Evolutionary conservation across 768 basidiomycete species (phyloP).

Genomic region (Lactifluus subvellereus): DNA sequence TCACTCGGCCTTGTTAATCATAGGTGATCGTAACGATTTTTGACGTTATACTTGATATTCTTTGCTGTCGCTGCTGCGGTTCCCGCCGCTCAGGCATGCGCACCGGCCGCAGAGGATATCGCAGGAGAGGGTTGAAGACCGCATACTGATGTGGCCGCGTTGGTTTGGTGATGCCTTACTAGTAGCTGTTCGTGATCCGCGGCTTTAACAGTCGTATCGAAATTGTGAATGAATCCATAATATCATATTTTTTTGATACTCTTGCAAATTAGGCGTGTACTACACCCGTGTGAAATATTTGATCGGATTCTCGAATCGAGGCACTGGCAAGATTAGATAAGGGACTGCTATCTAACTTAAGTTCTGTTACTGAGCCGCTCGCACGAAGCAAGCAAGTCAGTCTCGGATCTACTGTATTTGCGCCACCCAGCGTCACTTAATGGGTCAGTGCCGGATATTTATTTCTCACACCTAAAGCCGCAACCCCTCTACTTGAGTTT

Average conservation of each 20-base stretch:
- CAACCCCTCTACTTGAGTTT: neutral
- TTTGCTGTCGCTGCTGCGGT: slow-evolving; percentile 38
- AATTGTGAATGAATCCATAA: neutral
- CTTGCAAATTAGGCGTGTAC: too few species aligned
- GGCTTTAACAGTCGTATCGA: neutral
- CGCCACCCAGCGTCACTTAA: too few species aligned
- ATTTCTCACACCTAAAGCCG: neutral
- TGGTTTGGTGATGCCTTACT: neutral
- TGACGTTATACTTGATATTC: slow-evolving; percentile 48
- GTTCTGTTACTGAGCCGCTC: too few species aligned
- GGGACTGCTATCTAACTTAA: too few species aligned
- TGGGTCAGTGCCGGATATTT: neutral
- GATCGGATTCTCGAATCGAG: too few species aligned
- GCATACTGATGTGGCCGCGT: neutral
- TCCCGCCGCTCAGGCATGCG: slow-evolving; percentile 19
- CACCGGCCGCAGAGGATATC: slow-evolving; percentile 3
- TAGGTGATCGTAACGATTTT: slow-evolving; percentile 64
- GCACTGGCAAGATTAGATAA: too few species aligned
- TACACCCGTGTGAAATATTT: too few species aligned
- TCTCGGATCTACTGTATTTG: too few species aligned
- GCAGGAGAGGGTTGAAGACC: neutral
- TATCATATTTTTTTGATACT: neutral
- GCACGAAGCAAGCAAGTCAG: too few species aligned
- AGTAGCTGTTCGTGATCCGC: neutral
- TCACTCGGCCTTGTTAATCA: neutral